Evolutionary conservation across 208 protist genomes (phyloP), one percentile per base, ranked within the genome.

Genomic region (Trypanosoma cruzi): DNA sequence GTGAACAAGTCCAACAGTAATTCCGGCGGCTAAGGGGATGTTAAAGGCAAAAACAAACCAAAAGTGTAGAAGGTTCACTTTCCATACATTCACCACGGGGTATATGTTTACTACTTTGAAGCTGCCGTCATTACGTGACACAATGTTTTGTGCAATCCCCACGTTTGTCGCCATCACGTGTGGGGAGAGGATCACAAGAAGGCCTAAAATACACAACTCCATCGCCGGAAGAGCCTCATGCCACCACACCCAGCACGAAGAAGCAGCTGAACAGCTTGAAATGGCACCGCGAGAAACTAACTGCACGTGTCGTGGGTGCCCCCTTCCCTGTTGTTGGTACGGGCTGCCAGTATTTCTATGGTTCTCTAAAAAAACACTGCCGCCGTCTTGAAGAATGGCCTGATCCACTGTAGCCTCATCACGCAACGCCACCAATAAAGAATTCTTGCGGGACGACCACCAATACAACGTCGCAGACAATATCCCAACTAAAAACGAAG

Each of bases 121-220:
- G 0, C 29, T 24, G 24, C 42, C 58, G 22, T 32, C 68, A 42
- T 32, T 6, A 34, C 59, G n/a, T 20, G 48, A 61, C 11, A 80
- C 29, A 48, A 68, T 80, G 46, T 24, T 48, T 22, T 55, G 29
- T 28, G 37, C 64, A 26, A 36, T 70, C 22, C 56, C 57, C 31
- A 16, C 32, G 10, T 53, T 50, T 22, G 10, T 61, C 16, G 48
- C 63, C 62, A 92, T 89, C 29, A 96, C 86, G 49, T 88, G 71
- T 53, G 90, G 90, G 7, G 76, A 86, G 11, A 94, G 64, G 18
- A 93, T 58, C 11, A 96, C 79, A 4, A 96, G 54, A 49, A 83
- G 42, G 20, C 90, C 90, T 22, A 90, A 77, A 24, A 96, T 22
- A 1, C 94, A 71, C 16, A 96, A 65, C 75, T 90, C 70, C 20